phyloP scores from a whole-genome alignment of 805 yeast genomes.

The Priceomyces fermenticarens region DNA sequence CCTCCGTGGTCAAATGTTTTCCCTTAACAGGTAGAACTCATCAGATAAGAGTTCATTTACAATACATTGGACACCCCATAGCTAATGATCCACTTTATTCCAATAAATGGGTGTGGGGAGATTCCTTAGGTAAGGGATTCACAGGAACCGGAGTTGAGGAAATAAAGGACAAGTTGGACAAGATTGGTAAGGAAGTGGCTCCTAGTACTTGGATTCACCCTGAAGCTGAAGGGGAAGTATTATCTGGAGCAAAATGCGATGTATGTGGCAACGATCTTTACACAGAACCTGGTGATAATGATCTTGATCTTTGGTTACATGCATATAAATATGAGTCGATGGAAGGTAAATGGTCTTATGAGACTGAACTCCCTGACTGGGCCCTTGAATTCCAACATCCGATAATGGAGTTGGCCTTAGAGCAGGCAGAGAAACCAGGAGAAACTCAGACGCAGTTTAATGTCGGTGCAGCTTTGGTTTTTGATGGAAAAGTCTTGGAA shows the following conservation, averaged over 20 bases:
- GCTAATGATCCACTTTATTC: slow-evolving; percentile 75
- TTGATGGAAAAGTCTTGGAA: slow-evolving; percentile 57
- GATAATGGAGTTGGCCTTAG: slow-evolving; percentile 74
- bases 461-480: slow-evolving; percentile 87
- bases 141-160: slow-evolving; percentile 43
- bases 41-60: slow-evolving; percentile 91
- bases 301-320: slow-evolving; percentile 86
- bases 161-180: slow-evolving; percentile 50
- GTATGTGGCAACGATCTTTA: slow-evolving; percentile 70
- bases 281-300: slow-evolving; percentile 87
- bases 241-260: slow-evolving; percentile 57
- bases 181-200: slow-evolving; percentile 66
- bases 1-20: slow-evolving; percentile 74
- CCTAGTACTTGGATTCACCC: slow-evolving; percentile 70
- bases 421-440: slow-evolving; percentile 76
- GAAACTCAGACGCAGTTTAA: slow-evolving; percentile 83
- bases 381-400: slow-evolving; percentile 56
- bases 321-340: slow-evolving; percentile 75
- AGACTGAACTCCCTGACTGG: slow-evolving; percentile 81
- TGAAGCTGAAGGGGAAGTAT: slow-evolving; percentile 60
- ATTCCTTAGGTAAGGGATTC: slow-evolving; percentile 60
- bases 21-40: slow-evolving; percentile 95
- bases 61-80: slow-evolving; percentile 53
- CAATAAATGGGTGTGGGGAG: slow-evolving; percentile 78
- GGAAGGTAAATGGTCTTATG: slow-evolving; percentile 63